Evolutionary conservation across 805 yeast species (phyloP).

Genomic region (Blastobotrys parvus): DNA sequence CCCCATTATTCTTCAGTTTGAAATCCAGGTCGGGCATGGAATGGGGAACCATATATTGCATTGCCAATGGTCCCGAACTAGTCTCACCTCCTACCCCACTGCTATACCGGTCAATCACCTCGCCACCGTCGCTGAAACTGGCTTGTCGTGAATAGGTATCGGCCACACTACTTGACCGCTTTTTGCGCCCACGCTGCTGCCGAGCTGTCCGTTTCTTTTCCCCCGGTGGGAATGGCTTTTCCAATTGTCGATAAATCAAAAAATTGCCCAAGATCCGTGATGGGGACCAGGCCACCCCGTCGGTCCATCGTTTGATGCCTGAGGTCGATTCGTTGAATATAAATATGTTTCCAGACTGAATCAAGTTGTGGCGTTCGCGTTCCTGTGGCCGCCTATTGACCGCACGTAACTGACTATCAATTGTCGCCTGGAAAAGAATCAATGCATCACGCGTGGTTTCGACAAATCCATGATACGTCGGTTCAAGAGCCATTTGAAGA

Average conservation of each 20-base stretch:
- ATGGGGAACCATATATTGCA: neutral
- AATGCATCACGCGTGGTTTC: constrained; percentile 80
- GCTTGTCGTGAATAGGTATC: neutral
- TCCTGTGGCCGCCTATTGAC: constrained; percentile 79
- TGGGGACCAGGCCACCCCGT: constrained; percentile 92
- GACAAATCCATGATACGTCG: constrained; percentile 69
- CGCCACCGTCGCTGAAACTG: neutral
- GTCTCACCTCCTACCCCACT: neutral
- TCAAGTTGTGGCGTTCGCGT: constrained; percentile 56
- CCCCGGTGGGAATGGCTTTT: constrained; percentile 37
- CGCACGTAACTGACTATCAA: constrained; percentile 49
- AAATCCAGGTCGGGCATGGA: neutral
- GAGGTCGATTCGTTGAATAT: constrained; percentile 76
- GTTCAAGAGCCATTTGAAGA: constrained; percentile 29
- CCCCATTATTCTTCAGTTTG: neutral
- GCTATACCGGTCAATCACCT: neutral
- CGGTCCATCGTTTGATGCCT: constrained; percentile 92
- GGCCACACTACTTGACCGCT: neutral
- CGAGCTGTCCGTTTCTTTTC: constrained; percentile 32
- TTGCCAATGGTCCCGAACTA: neutral
- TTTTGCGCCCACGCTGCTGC: constrained; percentile 3
- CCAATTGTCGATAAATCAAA: constrained; percentile 69
- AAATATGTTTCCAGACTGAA: constrained; percentile 71
- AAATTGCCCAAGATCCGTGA: constrained; percentile 81
- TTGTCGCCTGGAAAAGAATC: constrained; percentile 68